Evolutionary conservation across 2,329 filamentous ascomycete genomes (phyloP), one percentile per base, ranked within the genome.

Genomic region (Cordyceps cicadae): DNA sequence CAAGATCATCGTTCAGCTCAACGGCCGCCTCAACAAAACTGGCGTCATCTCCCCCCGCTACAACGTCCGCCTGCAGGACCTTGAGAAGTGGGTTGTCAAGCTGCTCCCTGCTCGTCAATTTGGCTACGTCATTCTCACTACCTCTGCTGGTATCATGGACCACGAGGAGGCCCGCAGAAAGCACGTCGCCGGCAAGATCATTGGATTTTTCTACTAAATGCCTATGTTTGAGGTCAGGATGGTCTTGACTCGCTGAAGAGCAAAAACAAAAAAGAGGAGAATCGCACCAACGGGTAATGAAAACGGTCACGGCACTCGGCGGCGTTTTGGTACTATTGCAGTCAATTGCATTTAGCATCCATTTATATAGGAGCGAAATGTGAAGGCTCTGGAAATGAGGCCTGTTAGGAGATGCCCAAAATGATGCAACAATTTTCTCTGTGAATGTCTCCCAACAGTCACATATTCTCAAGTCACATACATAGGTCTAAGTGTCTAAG

Each of bases 1-100:
- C 86, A 99, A 99, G 89, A 96, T 99, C 68, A 92, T 99, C 73
- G 94, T 99, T 75, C 94, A 99, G 87, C 89, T 99, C 69, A 99
- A 96, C 83, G 94, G 94, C 80, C 94, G 92, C 71, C 86, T 97
- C 79, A 97, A 97, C 90, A 97, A 97, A 88, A 94, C 90, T 68
- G 94, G 93, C 85, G 93, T 97, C 83, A 99, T 99, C 87, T 94
- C 88, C 69, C 94, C 94, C 77, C 90, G 94, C 79, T 99, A 96
- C 90, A 97, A 97, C 87, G 90, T 99, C 80, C 92, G 93, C 79
- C 92, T 99, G 75, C 82, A 85, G 74, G 94, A 99, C 73, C 86
- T 99, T 76, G 94, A 99, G 90, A 97, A 97, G 86, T 99, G 94
- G 94, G 92, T 97, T 73, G 91, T 96, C 82, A 96, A 96, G 87